Base-by-base conservation (phyloP, 768 basidiomycete genomes). In the Xerocomellus intermedius region DNA sequence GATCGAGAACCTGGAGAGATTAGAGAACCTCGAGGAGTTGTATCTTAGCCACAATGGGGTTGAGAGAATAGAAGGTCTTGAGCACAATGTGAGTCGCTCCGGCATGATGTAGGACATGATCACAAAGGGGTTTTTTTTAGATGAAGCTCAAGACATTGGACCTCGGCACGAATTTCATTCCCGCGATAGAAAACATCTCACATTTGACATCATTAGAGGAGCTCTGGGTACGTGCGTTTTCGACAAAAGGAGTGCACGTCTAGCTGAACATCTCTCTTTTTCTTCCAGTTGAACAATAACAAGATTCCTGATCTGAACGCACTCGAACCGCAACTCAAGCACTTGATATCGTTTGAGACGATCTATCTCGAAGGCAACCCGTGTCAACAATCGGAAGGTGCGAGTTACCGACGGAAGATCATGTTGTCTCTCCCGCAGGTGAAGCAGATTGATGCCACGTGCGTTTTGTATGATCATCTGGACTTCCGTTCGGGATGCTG, bases 311-410 rank as follows among this genome's bases (percentile, higher is more conserved):
- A 86, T 56, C 74, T 98, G 8, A 77, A 73, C 8, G 77, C 82
- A 3, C 74, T 98, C 7, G 87, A 89, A 36, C 69, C 77, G 0
- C 80, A 95, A 67, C 79, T 96, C 2, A 73, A 73, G 54, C 74
- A 79, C 13, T 76, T 91, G 30, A 46, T 72, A 8, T 78, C 83
- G 1, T 78, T 99, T 13, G 79, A 87, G 67, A 99, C 97, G 1
- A 78, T 99, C 8, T 99, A 99, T 69, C 82, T 99, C 24, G 97
- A 99, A 73, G 87, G 84, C 5, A 99, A 99, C 66, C 97, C 97
- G 3, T 89, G 93, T 59, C 94, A 99, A 68, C 78, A 71, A 42
- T 78, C 76, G 14, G 91, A 98, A 64, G 87, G 82, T 70, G 75
- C 81, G 2, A 82, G 78, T 21, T 99, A 98, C 69, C 76, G 94